phyloP scores from a whole-genome alignment of 2,329 filamentous ascomycete species.

The Fusarium incarnatum region DNA sequence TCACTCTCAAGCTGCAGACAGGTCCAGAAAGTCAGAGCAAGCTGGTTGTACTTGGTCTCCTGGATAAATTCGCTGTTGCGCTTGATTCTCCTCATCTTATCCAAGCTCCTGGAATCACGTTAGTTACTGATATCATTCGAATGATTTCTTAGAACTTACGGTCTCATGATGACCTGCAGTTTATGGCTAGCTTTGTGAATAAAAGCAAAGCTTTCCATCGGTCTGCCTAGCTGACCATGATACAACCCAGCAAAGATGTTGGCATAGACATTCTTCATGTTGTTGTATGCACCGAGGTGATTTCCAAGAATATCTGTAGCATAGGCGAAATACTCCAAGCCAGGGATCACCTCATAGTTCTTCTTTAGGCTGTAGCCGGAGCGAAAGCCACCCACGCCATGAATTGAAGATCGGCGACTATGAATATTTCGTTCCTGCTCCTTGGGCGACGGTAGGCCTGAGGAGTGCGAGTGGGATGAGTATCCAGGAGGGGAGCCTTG shows the following conservation, averaged over 20 bases:
- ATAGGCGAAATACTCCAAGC: constrained; percentile 88
- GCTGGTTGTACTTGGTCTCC: constrained; percentile 66
- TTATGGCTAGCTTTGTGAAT: constrained; percentile 68
- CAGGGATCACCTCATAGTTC: constrained; percentile 89
- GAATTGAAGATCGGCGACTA: constrained; percentile 65
- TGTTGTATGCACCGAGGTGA: constrained; percentile 80
- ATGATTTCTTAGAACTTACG: constrained; percentile 60
- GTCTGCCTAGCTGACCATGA: constrained; percentile 85
- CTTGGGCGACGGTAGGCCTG: constrained; percentile 64
- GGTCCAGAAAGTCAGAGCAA: constrained; percentile 88
- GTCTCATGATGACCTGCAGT: constrained; percentile 79
- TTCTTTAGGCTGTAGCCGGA: constrained; percentile 52
- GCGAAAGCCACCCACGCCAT: constrained; percentile 52
- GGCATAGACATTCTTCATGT: constrained; percentile 86
- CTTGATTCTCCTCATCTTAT: constrained; percentile 59
- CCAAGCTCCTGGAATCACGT: constrained; percentile 57
- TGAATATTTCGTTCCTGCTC: constrained; percentile 60
- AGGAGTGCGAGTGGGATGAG: constrained; percentile 61
- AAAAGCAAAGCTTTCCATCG: constrained; percentile 82
- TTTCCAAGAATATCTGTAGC: constrained; percentile 89
- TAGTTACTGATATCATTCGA: not conserved
- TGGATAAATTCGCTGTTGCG: constrained; percentile 53
- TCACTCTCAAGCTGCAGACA: constrained; percentile 95
- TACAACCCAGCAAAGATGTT: constrained; percentile 88
- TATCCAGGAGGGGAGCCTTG: constrained; percentile 65